phyloP scores from a whole-genome alignment of 2,329 filamentous ascomycete genomes.

The Akanthomyces dipterigenus region DNA sequence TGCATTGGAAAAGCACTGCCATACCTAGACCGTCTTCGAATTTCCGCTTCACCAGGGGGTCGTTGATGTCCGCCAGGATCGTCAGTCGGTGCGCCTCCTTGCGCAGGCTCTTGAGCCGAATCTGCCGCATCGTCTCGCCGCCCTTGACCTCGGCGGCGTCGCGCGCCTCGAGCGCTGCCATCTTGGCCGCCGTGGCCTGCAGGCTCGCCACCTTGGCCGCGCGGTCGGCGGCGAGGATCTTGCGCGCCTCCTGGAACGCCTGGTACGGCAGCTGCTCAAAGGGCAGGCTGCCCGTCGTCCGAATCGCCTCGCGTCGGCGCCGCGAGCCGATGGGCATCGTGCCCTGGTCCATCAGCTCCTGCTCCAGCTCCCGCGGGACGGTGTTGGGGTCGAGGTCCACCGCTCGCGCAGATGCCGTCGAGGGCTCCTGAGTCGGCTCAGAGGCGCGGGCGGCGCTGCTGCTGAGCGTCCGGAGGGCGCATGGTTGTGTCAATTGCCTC shows the following conservation, averaged over 20 bases:
- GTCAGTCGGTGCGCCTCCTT: conserved; percentile 67
- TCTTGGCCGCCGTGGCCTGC: conserved; percentile 56
- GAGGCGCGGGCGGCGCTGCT: conserved; percentile 26
- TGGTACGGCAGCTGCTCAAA: conserved; percentile 96
- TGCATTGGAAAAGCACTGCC: conserved; percentile 20
- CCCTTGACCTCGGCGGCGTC: conserved; percentile 51
- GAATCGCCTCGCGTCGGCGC: conserved; percentile 69
- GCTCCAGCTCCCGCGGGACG: conserved; percentile 48
- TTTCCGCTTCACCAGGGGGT: conserved; percentile 83
- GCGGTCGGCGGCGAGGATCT: conserved; percentile 72
- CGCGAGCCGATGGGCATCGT: conserved; percentile 74
- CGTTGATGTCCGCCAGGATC: conserved; percentile 89
- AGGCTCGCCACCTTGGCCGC: conserved; percentile 74
- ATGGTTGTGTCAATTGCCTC: conserved; percentile 42
- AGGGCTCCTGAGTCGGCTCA: conserved; percentile 15
- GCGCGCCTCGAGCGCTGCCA: conserved; percentile 58
- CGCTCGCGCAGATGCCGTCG: conserved; percentile 20
- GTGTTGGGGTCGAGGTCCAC: conserved; percentile 56
- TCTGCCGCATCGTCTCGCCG: conserved; percentile 30
- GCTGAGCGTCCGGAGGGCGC: conserved; percentile 30
- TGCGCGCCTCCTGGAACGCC: conserved; percentile 93
- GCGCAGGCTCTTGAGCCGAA: conserved; percentile 7
- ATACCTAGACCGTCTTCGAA: conserved; percentile 88
- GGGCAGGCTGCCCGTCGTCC: conserved; percentile 59
- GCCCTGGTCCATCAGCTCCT: conserved; percentile 65